These are phyloP conservation scores for Eutrema japonicum DNA, from an alignment of 345 rosid species.

Conservation along the genomic window DNA sequence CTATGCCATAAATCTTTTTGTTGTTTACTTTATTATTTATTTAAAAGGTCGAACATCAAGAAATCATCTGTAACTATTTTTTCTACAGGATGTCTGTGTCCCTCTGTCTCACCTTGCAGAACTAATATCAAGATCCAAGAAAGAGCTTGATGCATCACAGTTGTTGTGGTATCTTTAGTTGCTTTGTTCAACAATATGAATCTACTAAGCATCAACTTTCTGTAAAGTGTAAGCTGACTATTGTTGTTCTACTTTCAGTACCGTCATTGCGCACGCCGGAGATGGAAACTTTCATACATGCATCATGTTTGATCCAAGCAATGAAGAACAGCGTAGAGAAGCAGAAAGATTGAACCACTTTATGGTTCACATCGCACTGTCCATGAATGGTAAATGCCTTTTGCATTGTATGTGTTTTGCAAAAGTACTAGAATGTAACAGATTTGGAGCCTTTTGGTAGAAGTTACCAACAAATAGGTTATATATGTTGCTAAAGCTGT, in stretches of 20 bases:
- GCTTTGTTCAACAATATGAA: constrained; percentile 15
- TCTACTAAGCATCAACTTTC: background rate
- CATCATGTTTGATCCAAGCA: constrained; percentile 72
- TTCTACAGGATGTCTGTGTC: constrained; percentile 85
- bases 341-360: constrained; percentile 79
- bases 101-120: constrained; percentile 84
- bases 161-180: constrained; percentile 58
- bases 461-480: background rate
- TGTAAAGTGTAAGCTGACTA: background rate
- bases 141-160: constrained; percentile 72
- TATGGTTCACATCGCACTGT: constrained; percentile 79
- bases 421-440: constrained; percentile 54
- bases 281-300: constrained; percentile 91
- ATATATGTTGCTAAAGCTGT: constrained; percentile 12
- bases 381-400: constrained; percentile 72
- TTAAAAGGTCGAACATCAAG: background rate
- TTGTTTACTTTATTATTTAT: background rate
- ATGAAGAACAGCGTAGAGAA: constrained; percentile 66
- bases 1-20: constrained; percentile 5
- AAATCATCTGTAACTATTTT: constrained; percentile 21
- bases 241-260: constrained; percentile 49
- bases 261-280: constrained; percentile 92
- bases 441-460: background rate
- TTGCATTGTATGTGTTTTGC: constrained; percentile 48
- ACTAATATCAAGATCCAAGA: constrained; percentile 73